Evolutionary conservation across 2,329 filamentous ascomycete species (phyloP), one percentile per base, ranked within the genome.

Genomic region (Sclerotinia nivalis): DNA sequence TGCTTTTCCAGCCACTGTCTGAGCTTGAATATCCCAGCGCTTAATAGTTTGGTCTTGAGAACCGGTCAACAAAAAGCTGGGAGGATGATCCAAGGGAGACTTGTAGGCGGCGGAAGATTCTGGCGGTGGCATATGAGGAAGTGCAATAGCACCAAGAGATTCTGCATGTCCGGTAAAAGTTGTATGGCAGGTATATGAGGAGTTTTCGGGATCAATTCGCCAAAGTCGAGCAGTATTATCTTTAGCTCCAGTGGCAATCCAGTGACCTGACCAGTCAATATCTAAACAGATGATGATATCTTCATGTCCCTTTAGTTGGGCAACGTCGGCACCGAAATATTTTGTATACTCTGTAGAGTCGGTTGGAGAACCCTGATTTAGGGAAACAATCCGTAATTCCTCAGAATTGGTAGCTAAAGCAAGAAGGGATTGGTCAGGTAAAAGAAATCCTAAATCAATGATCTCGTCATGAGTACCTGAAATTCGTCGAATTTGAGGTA

Each of bases 401-500:
- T 99, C 96, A 0, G 94, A 93, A 79, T 99, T 99, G 2, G 95
- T 98, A 9, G 95, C 96, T 37, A 99, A 83, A 8, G 96, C 96
- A 72, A 99, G 85, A 66, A 96, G 82, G 3, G 93, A 95, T 70
- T 88, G 88, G 75, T 97, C 90, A 0, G 89, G 88, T 1, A 96
- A 88, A 68, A 98, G 84, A 76, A 96, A 97, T 43, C 91, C 92
- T 47, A 99, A 83, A 78, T 99, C 96, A 74, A 99, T 97, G 66
- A 99, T 93, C 79, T 99, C 96, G 79, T 99, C 96, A 79, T 98
- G 93, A 9, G 96, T 97, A 67, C 96, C 96, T 6, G 95, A 97
- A 74, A 99, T 96, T 58, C 93, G 88, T 74, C 92, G 88, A 58
- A 92, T 85, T 77, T 70, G 81, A 77, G 71, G 74, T 64, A 76